Base-by-base conservation (phyloP, 371 early-diverging fungal species). In the Fennellomyces sp. region DNA sequence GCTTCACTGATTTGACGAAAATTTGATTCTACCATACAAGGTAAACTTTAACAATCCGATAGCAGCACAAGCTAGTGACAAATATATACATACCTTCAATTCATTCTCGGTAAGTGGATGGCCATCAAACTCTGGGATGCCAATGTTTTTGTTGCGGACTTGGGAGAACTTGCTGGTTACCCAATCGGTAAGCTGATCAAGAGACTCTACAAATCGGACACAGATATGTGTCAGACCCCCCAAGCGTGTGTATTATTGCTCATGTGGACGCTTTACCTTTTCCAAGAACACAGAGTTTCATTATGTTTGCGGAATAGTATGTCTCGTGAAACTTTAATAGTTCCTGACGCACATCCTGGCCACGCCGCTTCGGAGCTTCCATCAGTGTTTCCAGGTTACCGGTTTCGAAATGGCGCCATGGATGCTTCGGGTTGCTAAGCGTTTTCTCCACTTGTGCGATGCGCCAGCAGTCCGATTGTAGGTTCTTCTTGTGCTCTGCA, bases 261-360 rank as follows among this genome's bases (percentile, higher is more conserved):
- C 58, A 48, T 45, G n/a, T 33, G 10, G 12, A 49, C 26, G 2
- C 17, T 36, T 54, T 80, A 90, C 91, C 92, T 72, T 86, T 85
- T 12, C 98, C 98, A n/a, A 93, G 71, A 3, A 98, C 86, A n/a
- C 89, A 92, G 12, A 96, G 75, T 63, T 90, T 91, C 97, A 97
- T 98, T 29, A 94, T 88, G 71, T 97, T 95, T 13, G 97, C 90
- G n/a, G 94, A 94, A 72, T 98, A 98, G 70, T 91, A 93, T 30
- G 75, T 81, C 3, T 83, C 80, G 64, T 98, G 92, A 62, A 97
- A 97, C 41, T 94, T 86, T 27, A 98, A 66, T 29, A 97, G 71
- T 51, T 88, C 87, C 23, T 90, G 84, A 21, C 97, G 83, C 45
- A 95, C 83, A 72, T 98, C 86, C 19, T 93, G 63, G 2, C 94